These are phyloP conservation scores for Cairneyella variabilis DNA, from an alignment of 495 filamentous ascomycete species.

Conservation along the genomic window DNA sequence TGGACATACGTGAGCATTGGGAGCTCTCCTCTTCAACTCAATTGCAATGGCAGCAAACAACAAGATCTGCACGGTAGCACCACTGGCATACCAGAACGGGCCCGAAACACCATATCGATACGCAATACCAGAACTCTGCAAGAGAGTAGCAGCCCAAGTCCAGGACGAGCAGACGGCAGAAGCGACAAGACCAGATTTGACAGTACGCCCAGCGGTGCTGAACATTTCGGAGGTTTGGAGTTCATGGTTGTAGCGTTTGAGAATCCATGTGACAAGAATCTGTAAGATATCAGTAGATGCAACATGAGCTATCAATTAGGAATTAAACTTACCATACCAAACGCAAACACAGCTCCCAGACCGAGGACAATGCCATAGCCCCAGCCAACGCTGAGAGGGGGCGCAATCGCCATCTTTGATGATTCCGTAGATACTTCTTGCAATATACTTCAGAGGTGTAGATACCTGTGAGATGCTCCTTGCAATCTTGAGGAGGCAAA, in stretches of 20 bases:
- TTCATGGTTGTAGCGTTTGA: slow-evolving; percentile 88
- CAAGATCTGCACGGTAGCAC: slow-evolving; percentile 71
- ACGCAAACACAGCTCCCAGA: slow-evolving; percentile 69
- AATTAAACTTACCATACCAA: slow-evolving; percentile 64
- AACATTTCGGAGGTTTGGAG: slow-evolving; percentile 98
- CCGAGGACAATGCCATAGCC: slow-evolving; percentile 85
- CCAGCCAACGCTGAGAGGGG: slow-evolving; percentile 64
- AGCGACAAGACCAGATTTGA: slow-evolving; percentile 92
- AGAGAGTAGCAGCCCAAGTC: slow-evolving; percentile 86
- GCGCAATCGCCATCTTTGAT: slow-evolving; percentile 23
- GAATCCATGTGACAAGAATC: slow-evolving; percentile 69
- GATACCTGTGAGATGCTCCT: slow-evolving; percentile 8
- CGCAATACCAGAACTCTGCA: slow-evolving; percentile 84
- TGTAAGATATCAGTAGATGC: too few species aligned
- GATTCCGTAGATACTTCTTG: not conserved
- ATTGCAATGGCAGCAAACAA: slow-evolving; percentile 93
- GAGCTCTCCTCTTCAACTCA: slow-evolving; percentile 77
- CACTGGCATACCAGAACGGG: slow-evolving; percentile 81
- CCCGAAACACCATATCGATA: slow-evolving; percentile 92
- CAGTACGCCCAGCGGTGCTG: slow-evolving; percentile 87
- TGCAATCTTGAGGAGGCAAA: not conserved
- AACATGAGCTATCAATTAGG: not conserved
- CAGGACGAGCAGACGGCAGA: slow-evolving; percentile 93
- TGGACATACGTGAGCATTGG: slow-evolving; percentile 67
- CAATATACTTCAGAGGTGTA: slow-evolving; percentile 4